Evolutionary conservation across 2,329 filamentous ascomycete genomes (phyloP), one percentile per base, ranked within the genome.

Genomic region (Coniochaeta prunicola): DNA sequence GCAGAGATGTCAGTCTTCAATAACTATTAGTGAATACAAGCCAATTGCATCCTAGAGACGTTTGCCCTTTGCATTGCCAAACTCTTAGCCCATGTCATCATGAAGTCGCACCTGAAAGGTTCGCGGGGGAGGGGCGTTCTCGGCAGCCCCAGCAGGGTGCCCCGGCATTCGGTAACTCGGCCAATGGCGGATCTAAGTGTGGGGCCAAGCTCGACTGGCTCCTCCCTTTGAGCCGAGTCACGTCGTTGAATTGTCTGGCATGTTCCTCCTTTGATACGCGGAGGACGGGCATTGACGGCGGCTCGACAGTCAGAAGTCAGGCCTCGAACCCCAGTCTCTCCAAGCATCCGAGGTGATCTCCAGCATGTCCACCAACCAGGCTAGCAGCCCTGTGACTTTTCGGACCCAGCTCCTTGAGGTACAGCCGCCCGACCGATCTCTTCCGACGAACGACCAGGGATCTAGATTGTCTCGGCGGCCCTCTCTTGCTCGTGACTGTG

Each of bases 141-240:
- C 48, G 40, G 53, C 55, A 26, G 28, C 30, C 60, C 60, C 24
- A 36, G 13, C 17, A 8, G 33, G 45, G 13, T 19, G 57, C n/a
- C 53, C 58, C 64, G 64, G 66, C 63, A 60, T 69, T 73, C 76
- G 77, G 77, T 68, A 76, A 73, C 71, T 77, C 73, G 77, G 73
- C 74, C 76, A 77, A 77, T 76, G 70, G 71, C 70, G 71, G 73
- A 69, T 70, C 68, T 64, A 60, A 53, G 61, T 55, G 53, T 55
- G 53, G 53, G 59, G 60, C 58, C 48, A 45, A 62, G 59, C 59
- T 54, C 62, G 57, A 50, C 59, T 64, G 60, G 53, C 53, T 55
- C 40, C 59, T 66, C 68, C 72, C 73, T 66, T 74, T 74, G 68
- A 73, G 68, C 73, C 73, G 73, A 73, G 58, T 38, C 56, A 60